Conservation (phyloP, 768 basidiomycete genomes). For the Pleurotus djamor region DNA sequence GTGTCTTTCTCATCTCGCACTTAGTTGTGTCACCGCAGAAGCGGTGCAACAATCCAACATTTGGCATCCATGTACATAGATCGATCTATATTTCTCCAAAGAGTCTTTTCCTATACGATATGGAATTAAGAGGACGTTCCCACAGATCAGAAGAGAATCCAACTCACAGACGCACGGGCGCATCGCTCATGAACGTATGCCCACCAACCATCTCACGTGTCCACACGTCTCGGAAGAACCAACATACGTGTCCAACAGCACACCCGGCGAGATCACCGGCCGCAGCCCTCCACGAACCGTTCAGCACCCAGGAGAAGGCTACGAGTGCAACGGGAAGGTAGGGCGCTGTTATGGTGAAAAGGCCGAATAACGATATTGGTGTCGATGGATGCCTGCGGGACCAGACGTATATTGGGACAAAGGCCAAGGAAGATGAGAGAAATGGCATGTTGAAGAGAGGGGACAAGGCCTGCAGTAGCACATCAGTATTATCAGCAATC, state of each 20-base stretch:
- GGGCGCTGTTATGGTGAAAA: constrained; percentile 92
- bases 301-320: constrained; percentile 79
- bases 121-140: constrained; percentile 4
- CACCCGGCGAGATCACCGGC: constrained; percentile 83
- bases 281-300: constrained; percentile 82
- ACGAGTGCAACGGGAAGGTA: constrained; percentile 94
- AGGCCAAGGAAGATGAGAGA: constrained; percentile 89
- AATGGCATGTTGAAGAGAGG: constrained; percentile 91
- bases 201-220: constrained; percentile 85
- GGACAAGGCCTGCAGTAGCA: constrained; percentile 58
- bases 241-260: constrained; percentile 82
- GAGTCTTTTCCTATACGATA: constrained; percentile 50
- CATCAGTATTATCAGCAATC: not conserved
- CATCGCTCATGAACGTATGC: constrained; percentile 66
- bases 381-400: constrained; percentile 91
- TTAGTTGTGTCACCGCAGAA: no score
- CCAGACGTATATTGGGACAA: constrained; percentile 97
- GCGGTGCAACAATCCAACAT: no score
- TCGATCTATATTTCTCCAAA: constrained; percentile 55
- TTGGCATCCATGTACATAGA: no score
- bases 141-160: constrained; percentile 9
- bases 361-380: constrained; percentile 94
- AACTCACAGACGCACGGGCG: constrained; percentile 69
- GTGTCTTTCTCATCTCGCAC: no score
- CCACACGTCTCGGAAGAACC: constrained; percentile 88